These are phyloP conservation scores for Aspergillus calidoustus DNA, from an alignment of 2,329 filamentous ascomycete genomes.

Conservation along the genomic window DNA sequence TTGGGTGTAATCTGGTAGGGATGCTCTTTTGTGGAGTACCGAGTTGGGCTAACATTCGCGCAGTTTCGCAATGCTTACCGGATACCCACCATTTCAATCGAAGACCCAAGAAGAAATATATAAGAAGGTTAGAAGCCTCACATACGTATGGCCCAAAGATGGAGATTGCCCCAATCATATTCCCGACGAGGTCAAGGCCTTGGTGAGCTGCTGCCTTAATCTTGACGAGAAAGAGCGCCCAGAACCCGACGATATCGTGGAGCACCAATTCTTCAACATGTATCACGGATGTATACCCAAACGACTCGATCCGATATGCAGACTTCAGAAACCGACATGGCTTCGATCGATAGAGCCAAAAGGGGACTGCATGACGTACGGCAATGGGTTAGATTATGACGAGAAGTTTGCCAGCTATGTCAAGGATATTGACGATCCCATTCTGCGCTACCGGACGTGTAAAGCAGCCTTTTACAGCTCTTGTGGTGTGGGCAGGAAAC, in stretches of 20 bases:
- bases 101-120: constrained; percentile 59
- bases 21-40: not conserved
- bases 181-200: constrained; percentile 53
- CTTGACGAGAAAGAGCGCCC: constrained; percentile 54
- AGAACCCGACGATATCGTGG: constrained; percentile 55
- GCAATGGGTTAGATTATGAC: constrained; percentile 50
- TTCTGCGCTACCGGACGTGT: constrained; percentile 45
- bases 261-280: constrained; percentile 57
- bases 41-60: constrained; percentile 25
- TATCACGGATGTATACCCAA: constrained; percentile 53
- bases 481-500: constrained; percentile 50
- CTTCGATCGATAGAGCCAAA: constrained; percentile 49
- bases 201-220: constrained; percentile 53
- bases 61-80: constrained; percentile 94
- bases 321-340: constrained; percentile 48
- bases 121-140: constrained; percentile 52
- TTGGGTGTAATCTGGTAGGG: constrained; percentile 89
- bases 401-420: constrained; percentile 42
- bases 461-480: constrained; percentile 49
- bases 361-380: constrained; percentile 50
- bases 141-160: constrained; percentile 56
- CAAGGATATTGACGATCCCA: constrained; percentile 41
- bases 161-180: constrained; percentile 51
- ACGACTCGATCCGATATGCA: constrained; percentile 45
- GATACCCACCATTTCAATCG: constrained; percentile 95